Evolutionary conservation across 768 basidiomycete genomes (phyloP).

Genomic region (Pleurotus eryngii): DNA sequence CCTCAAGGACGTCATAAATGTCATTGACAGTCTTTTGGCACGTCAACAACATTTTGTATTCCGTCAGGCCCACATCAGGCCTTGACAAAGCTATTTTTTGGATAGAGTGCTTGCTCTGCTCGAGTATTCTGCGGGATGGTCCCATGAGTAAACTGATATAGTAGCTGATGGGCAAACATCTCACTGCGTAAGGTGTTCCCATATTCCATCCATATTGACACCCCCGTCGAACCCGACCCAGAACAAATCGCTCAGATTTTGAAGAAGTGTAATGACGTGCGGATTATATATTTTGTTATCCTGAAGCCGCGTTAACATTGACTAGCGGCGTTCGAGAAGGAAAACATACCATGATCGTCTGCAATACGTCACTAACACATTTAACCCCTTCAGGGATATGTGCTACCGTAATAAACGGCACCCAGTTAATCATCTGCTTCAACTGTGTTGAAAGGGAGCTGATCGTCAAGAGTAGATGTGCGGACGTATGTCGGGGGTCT

Average conservation of each 20-base stretch:
- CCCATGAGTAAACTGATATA: neutral
- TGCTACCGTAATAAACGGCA: neutral
- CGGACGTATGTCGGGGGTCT: too few species aligned
- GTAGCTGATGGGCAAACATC: neutral
- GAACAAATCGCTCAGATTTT: neutral
- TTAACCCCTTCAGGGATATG: neutral
- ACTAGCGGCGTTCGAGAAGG: neutral
- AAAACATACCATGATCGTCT: neutral
- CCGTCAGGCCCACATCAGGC: neutral
- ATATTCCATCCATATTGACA: neutral
- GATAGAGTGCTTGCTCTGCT: neutral
- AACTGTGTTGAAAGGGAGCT: neutral
- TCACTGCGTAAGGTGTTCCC: neutral
- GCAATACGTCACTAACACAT: neutral
- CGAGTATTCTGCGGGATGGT: neutral
- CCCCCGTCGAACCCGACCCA: neutral
- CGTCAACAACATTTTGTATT: neutral
- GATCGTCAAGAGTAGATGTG: neutral
- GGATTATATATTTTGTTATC: neutral
- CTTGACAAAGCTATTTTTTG: neutral
- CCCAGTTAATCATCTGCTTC: neutral
- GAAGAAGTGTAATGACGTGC: neutral
- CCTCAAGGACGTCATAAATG: neutral
- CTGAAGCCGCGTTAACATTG: neutral
- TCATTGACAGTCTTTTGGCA: conserved; percentile 2